Evolutionary conservation across 805 yeast species (phyloP).

Genomic region (Priceomyces fermenticarens): DNA sequence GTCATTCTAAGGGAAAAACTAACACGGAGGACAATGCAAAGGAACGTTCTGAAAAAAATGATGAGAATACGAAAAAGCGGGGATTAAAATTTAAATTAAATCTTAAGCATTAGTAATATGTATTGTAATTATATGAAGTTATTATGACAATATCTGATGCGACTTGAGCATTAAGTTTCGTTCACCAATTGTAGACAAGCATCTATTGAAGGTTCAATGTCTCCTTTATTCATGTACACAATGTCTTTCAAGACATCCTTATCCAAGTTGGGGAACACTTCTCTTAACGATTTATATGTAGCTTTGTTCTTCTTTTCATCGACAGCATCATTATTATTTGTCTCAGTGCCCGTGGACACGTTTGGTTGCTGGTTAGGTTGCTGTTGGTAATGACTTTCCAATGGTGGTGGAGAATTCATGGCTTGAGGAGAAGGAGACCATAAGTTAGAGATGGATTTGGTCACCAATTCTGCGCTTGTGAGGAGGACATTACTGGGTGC

Average conservation of each 20-base stretch:
- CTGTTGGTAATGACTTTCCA: slow-evolving; percentile 1
- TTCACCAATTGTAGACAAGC: slow-evolving; percentile 39
- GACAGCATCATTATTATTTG: slow-evolving; percentile 1
- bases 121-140: neutral
- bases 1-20: neutral
- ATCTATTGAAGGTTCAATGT: slow-evolving; percentile 74
- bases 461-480: slow-evolving; percentile 49
- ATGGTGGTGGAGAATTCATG: slow-evolving; percentile 12
- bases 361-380: neutral
- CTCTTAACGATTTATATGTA: slow-evolving; percentile 47
- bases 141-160: neutral
- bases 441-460: slow-evolving; percentile 46
- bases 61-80: slow-evolving; percentile 3
- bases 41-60: neutral
- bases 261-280: slow-evolving; percentile 78
- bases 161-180: slow-evolving; percentile 11
- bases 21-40: neutral
- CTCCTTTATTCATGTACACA: slow-evolving; percentile 59
- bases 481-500: slow-evolving; percentile 39
- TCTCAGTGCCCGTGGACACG: neutral
- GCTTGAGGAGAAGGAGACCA: slow-evolving; percentile 37
- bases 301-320: slow-evolving; percentile 10
- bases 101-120: slow-evolving; percentile 9
- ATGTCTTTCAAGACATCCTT: slow-evolving; percentile 67
- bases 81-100: slow-evolving; percentile 13